Base-by-base conservation (phyloP, 257 asterid genomes). In the Verbena officinalis region DNA sequence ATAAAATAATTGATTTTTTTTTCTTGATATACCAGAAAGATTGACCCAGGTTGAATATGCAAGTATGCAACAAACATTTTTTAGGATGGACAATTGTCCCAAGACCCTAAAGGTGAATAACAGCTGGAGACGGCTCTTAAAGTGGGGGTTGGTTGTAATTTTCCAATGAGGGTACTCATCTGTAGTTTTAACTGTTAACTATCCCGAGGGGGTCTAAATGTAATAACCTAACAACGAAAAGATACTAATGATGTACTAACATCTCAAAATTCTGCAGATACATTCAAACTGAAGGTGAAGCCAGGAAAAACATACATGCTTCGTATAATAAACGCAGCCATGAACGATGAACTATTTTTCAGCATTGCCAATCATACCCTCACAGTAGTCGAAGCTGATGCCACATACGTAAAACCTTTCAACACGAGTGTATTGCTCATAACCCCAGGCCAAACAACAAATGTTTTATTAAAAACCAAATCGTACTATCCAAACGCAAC, bases 381-480 rank as follows among this genome's bases (percentile, higher is more conserved):
- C 70, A 82, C 79, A 24, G 49, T 87, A 1, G 95, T 87, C 12
- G 95, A 87, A 36, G 80, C 87, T 0, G 91, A 87, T 64, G 91
- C 95, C 0, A 65, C 70, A 11, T 87, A 87, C 52, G 62, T 74
- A 42, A 84, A 87, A 71, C 95, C 91, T 22, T 87, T 87, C 31
- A 36, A 51, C 12, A 82, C 91, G 1, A 65, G 75, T 0, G 73
- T 78, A 22, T 7, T 87, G 31, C 19, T 84, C 30, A 67, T 87
- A 48, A 56, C 87, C 39, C 91, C 95, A 4, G 95, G 95, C 42
- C 91, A 87, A 54, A 87, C 95, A 34, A 78, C 82, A 3, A 87
- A 84, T 13, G 86, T 87, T 55, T 85, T 87, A 13, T 83, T 87
- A 36, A 82, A 68, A 75, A 80, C 87, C 23, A 82, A 78, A 65